Percentiles rank a stretch among this genome's conserved stretches.
Evolutionary conservation across 129 eudicot genomes (phyloP).

Genomic region (Silybum marianum): DNA sequence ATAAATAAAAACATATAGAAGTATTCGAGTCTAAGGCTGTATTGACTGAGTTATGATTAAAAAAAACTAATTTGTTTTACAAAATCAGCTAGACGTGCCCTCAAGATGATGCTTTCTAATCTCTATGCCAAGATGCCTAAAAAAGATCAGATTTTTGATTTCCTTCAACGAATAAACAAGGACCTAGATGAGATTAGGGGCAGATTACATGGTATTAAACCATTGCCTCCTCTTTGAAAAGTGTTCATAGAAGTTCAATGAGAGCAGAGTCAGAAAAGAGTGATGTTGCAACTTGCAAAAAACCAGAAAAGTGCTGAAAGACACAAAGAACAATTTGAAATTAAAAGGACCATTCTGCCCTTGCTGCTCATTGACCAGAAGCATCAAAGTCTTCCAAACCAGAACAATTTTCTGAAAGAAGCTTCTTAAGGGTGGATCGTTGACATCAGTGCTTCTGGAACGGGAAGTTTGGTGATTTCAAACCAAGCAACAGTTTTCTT

Average conservation of each 20-base stretch:
- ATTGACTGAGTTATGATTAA: background rate
- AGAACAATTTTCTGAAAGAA: too few relatives aligned
- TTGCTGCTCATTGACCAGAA: too few relatives aligned
- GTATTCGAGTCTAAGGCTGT: background rate
- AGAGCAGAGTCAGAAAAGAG: background rate
- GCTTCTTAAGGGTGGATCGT: too few relatives aligned
- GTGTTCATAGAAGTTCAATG: constrained; percentile 6
- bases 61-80: background rate
- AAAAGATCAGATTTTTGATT: background rate
- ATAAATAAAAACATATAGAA: background rate
- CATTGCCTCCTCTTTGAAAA: background rate
- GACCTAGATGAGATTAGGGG: constrained; percentile 9
- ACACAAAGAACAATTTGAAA: too few relatives aligned
- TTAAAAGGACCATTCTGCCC: too few relatives aligned
- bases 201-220: background rate
- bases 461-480: too few relatives aligned
- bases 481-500: too few relatives aligned
- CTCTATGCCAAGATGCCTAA: background rate
- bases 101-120: background rate
- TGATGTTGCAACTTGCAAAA: background rate
- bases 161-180: background rate
- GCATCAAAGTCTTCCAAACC: too few relatives aligned
- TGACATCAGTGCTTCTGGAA: too few relatives aligned
- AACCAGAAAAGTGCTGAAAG: background rate
- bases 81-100: background rate